A percentile compares a stretch with the other conserved stretches of the same genome.
These are phyloP conservation scores for Candida endomychidarum DNA, from an alignment of 805 yeast species.

Conservation along the genomic window DNA sequence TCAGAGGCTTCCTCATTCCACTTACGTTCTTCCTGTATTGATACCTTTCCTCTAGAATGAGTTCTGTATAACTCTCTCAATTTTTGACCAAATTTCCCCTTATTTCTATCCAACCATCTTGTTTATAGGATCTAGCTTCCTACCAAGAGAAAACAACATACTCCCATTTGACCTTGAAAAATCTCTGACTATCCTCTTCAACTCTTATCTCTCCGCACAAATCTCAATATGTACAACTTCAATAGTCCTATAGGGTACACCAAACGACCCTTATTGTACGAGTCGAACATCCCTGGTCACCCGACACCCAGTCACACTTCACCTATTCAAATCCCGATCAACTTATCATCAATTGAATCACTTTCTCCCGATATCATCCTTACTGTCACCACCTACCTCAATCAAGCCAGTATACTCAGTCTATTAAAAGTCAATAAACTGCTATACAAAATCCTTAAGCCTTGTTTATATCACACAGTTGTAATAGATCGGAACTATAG, in stretches of 20 bases:
- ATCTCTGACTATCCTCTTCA: no score
- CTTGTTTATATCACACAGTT: slow-evolving; percentile 38
- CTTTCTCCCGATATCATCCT: slow-evolving; percentile 39
- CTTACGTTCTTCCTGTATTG: neutral
- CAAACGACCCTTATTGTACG: slow-evolving; percentile 20
- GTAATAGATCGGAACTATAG: slow-evolving; percentile 39
- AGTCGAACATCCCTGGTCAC: neutral
- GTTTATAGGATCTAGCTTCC: no score
- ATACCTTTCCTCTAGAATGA: neutral
- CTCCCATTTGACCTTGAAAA: neutral
- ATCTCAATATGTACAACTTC: slow-evolving; percentile 8
- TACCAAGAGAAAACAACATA: no score
- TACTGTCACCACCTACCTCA: slow-evolving; percentile 29
- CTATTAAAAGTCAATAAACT: slow-evolving; percentile 29
- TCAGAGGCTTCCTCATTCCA: neutral
- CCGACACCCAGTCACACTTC: neutral
- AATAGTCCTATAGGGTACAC: slow-evolving; percentile 19
- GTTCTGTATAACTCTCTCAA: neutral
- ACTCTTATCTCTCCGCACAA: neutral
- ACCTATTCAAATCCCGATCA: neutral
- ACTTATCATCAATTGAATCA: neutral
- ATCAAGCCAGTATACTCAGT: slow-evolving; percentile 39
- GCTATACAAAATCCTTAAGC: slow-evolving; percentile 30
- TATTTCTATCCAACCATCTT: no score
- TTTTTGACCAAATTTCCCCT: neutral